Percentiles rank a stretch among this genome's conserved stretches.
Evolutionary conservation across 2,329 filamentous ascomycete genomes (phyloP).

Genomic region (Pyricularia sp.): DNA sequence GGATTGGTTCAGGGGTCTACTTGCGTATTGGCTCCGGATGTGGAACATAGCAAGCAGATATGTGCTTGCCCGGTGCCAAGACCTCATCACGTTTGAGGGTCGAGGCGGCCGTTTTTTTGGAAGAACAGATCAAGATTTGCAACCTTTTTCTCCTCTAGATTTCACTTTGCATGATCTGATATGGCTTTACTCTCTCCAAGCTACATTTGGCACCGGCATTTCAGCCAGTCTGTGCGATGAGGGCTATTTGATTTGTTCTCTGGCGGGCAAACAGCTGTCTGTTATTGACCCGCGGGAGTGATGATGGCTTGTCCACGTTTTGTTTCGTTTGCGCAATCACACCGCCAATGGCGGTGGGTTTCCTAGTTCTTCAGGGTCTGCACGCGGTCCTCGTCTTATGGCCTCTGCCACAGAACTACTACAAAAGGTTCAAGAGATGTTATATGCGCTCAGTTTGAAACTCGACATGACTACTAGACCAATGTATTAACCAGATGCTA

Average conservation of each 20-base stretch:
- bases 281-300: not conserved
- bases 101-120: not conserved
- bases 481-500: not conserved
- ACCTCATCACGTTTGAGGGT: not conserved
- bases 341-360: not conserved
- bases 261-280: not conserved
- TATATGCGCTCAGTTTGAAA: not conserved
- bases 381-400: not conserved
- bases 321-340: not conserved
- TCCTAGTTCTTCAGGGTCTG: not conserved
- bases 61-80: not conserved
- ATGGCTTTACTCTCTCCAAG: constrained; percentile 10
- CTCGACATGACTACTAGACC: not conserved
- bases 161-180: constrained; percentile 15
- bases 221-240: not conserved
- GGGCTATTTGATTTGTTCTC: not conserved
- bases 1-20: not conserved
- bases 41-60: not conserved
- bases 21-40: not conserved
- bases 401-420: not conserved
- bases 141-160: constrained; percentile 9
- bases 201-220: not conserved
- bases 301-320: not conserved
- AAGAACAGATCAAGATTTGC: constrained; percentile 4
- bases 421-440: not conserved